phyloP scores from a whole-genome alignment of 1,284 basidiomycete species.

The Kalmanozyma brasiliensis region DNA sequence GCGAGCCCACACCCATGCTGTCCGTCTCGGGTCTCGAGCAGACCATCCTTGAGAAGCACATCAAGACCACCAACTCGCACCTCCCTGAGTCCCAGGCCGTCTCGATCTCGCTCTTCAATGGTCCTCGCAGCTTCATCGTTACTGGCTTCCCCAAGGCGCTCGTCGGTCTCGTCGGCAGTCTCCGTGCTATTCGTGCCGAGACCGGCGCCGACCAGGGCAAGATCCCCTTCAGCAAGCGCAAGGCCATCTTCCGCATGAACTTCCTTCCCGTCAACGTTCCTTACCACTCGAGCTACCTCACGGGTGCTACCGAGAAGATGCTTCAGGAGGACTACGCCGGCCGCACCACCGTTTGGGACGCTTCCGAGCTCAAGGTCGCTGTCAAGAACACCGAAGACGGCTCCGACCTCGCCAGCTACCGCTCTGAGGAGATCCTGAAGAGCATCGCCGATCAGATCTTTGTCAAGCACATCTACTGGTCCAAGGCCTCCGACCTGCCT shows the following conservation, averaged over 20 bases:
- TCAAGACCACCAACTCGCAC: conserved; percentile 87
- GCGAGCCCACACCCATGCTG: conserved; percentile 91
- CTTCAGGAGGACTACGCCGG: conserved; percentile 76
- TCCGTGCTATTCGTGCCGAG: conserved; percentile 89
- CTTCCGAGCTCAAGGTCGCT: conserved; percentile 79
- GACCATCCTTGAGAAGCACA: conserved; percentile 78
- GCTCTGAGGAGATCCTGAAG: conserved; percentile 45
- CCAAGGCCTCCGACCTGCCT: conserved; percentile 84
- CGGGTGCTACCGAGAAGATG: conserved; percentile 80
- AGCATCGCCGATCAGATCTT: conserved; percentile 78
- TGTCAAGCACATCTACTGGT: conserved; percentile 90
- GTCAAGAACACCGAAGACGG: conserved; percentile 86
- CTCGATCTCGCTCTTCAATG: conserved; percentile 89
- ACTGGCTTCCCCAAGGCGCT: conserved; percentile 92
- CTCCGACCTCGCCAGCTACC: conserved; percentile 52
- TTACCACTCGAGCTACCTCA: conserved; percentile 89
- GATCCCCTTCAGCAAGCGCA: conserved; percentile 89
- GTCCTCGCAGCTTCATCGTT: conserved; percentile 88
- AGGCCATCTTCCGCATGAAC: conserved; percentile 89
- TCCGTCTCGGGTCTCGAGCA: conserved; percentile 84
- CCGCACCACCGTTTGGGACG: conserved; percentile 74
- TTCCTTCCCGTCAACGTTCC: conserved; percentile 95
- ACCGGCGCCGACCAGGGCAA: conserved; percentile 92
- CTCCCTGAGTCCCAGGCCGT: conserved; percentile 81
- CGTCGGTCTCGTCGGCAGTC: conserved; percentile 88